Evolutionary conservation across 768 basidiomycete species (phyloP).

Genomic region (Krasilnikovozyma curviuscula): DNA sequence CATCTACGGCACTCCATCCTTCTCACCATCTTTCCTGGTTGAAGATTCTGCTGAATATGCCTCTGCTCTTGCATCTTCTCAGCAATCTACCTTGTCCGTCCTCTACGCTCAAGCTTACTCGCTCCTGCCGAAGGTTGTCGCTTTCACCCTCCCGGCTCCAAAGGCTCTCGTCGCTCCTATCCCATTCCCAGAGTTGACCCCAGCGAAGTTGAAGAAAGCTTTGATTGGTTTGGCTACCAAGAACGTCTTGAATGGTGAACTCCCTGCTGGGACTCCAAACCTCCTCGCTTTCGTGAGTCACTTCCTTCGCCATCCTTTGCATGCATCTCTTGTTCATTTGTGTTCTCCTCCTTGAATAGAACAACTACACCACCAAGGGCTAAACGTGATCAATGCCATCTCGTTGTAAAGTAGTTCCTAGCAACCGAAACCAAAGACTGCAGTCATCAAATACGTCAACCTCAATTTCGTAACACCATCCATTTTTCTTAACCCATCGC

Average conservation of each 20-base stretch:
- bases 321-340: neutral
- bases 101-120: constrained; percentile 27
- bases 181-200: constrained; percentile 32
- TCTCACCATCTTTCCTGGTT: constrained; percentile 9
- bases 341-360: neutral
- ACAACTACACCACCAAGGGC: constrained; percentile 9
- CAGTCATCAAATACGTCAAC: too few relatives aligned
- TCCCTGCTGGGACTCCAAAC: constrained; percentile 25
- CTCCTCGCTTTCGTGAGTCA: constrained; percentile 1
- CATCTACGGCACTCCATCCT: constrained; percentile 46
- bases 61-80: constrained; percentile 12
- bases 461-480: too few relatives aligned
- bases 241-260: constrained; percentile 34
- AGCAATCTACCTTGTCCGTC: constrained; percentile 10
- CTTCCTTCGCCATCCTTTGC: neutral
- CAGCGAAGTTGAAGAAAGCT: constrained; percentile 57
- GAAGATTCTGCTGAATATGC: neutral
- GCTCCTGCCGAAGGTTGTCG: constrained; percentile 39
- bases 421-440: too few relatives aligned
- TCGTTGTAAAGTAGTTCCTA: too few relatives aligned
- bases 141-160: constrained; percentile 30
- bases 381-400: neutral
- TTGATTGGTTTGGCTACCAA: constrained; percentile 42
- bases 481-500: too few relatives aligned
- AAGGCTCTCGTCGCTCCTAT: constrained; percentile 15